phyloP scores from a whole-genome alignment of 208 protist species.

The Giardia muris region DNA sequence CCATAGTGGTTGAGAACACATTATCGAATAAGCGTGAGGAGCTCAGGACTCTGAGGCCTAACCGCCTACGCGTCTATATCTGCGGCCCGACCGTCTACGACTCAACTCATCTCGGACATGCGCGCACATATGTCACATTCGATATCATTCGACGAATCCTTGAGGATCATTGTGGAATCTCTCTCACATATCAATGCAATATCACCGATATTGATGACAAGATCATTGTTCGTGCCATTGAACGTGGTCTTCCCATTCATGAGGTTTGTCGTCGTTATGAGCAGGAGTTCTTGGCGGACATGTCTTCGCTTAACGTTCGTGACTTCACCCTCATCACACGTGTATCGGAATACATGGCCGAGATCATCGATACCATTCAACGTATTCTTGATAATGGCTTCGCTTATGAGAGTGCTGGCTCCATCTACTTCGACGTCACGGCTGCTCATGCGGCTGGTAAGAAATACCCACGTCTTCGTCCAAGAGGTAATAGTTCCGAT shows the following conservation, averaged over 20 bases:
- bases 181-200: conserved; percentile 75
- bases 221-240: conserved; percentile 47
- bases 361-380: conserved; percentile 74
- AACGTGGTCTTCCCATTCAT: not conserved
- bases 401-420: conserved; percentile 66
- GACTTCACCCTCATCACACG: conserved; percentile 42
- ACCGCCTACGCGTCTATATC: conserved; percentile 56
- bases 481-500: conserved; percentile 43
- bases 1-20: not conserved
- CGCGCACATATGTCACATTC: conserved; percentile 80
- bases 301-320: conserved; percentile 59
- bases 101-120: conserved; percentile 84
- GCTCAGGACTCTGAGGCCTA: not conserved
- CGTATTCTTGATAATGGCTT: conserved; percentile 79
- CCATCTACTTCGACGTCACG: conserved; percentile 81
- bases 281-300: conserved; percentile 47
- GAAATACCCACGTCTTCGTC: conserved; percentile 71
- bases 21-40: not conserved
- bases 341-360: conserved; percentile 84
- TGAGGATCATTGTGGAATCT: conserved; percentile 77
- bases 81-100: conserved; percentile 91
- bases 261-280: conserved; percentile 42
- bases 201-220: conserved; percentile 98
- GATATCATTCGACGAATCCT: conserved; percentile 86
- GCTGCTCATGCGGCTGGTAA: conserved; percentile 58